These are phyloP conservation scores for Selaginella tamariscina DNA, from an alignment of 75 land plant species.

Conservation along the genomic window DNA sequence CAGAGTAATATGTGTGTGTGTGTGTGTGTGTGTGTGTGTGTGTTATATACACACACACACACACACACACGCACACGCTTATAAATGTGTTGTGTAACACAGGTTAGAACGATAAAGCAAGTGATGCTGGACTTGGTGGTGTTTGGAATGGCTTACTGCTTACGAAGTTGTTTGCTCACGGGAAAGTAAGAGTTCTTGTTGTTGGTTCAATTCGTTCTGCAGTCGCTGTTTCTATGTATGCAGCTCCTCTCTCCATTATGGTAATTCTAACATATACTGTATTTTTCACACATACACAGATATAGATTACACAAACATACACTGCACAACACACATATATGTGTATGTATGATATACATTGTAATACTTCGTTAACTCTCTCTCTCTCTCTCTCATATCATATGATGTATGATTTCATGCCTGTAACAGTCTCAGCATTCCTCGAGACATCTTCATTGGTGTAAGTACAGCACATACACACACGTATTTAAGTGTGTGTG, in stretches of 20 bases:
- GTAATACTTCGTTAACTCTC: background rate
- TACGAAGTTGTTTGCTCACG: slow-evolving; percentile 20
- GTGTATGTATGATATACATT: background rate
- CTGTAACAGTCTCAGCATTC: background rate
- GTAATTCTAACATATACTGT: background rate
- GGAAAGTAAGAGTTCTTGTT: background rate
- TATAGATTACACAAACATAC: too few relatives aligned
- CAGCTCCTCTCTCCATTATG: slow-evolving; percentile 11
- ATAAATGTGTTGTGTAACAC: background rate
- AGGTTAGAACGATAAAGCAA: slow-evolving; percentile 29
- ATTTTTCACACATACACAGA: too few relatives aligned
- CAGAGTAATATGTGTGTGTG: background rate
- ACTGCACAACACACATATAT: too few relatives aligned
- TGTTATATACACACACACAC: too few relatives aligned
- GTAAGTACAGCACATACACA: background rate
- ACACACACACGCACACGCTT: too few relatives aligned
- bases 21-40: background rate
- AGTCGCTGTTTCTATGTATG: slow-evolving; percentile 3
- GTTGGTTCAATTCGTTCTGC: slow-evolving; percentile 4
- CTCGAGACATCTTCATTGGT: slow-evolving; percentile 11
- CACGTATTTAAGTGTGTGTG: background rate
- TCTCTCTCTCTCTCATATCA: background rate
- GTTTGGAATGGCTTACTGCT: slow-evolving; percentile 30
- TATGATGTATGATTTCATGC: slow-evolving; percentile 3
- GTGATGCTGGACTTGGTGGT: slow-evolving; percentile 32